A percentile compares a stretch with the other conserved stretches of the same genome.
phyloP scores from a whole-genome alignment of 1,139 yeast species.

The Wickerhamiella pararugosa region DNA sequence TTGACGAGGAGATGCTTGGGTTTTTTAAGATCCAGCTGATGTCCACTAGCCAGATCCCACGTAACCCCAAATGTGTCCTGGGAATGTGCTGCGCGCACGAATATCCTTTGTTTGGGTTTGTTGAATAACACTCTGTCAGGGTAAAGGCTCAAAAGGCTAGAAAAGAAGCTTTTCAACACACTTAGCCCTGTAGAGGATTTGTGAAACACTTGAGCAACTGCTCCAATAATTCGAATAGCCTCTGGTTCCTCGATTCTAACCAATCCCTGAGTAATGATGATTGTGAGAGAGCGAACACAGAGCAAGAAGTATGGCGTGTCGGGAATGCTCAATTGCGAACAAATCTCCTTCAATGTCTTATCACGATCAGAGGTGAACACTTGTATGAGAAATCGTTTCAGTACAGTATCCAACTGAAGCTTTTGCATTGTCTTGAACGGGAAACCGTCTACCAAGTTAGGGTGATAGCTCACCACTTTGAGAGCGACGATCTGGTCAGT shows the following conservation, averaged over 20 bases:
- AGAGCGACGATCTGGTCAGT: constrained; percentile 6
- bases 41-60: constrained; percentile 5
- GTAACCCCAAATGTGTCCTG: not conserved
- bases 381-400: not conserved
- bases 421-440: constrained; percentile 6
- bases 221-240: not conserved
- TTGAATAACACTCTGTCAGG: constrained; percentile 2
- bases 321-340: not conserved
- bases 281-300: not conserved
- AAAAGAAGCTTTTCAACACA: not conserved
- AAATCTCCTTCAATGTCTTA: not conserved
- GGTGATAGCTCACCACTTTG: constrained; percentile 1
- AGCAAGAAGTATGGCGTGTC: not conserved
- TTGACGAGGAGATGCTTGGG: not conserved
- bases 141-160: not conserved
- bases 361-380: not conserved
- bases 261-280: not conserved
- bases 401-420: not conserved
- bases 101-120: constrained; percentile 6
- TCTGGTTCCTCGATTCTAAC: not conserved
- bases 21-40: not conserved
- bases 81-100: not conserved
- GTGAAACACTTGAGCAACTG: not conserved
- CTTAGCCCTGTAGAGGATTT: not conserved
- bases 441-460: not conserved